Evolutionary conservation across 2,329 filamentous ascomycete species (phyloP).

Genomic region (Fusarium dimerum): DNA sequence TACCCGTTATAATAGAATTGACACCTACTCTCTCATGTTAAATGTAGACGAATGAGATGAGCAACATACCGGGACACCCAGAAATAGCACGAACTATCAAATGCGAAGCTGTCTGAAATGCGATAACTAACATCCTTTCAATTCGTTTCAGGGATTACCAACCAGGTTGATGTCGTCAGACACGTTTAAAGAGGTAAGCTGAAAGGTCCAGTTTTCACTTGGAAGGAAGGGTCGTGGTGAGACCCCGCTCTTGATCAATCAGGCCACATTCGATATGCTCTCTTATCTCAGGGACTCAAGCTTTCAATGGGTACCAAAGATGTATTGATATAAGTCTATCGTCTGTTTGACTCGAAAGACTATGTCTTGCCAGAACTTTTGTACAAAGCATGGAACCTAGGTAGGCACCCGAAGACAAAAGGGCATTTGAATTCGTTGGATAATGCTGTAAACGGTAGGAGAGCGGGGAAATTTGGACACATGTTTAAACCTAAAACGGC

Average conservation of each 20-base stretch:
- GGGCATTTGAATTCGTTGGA: background rate
- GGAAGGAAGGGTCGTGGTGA: background rate
- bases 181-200: background rate
- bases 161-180: background rate
- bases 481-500: slow-evolving; percentile 16
- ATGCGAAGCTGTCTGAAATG: no score
- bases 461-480: slow-evolving; percentile 9
- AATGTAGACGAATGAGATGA: no score
- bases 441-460: background rate
- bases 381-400: no score
- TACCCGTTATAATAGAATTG: background rate
- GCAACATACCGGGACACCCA: no score
- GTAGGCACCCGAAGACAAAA: background rate
- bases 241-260: background rate
- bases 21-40: background rate
- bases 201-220: background rate
- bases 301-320: background rate
- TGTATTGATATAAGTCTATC: no score
- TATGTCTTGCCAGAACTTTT: no score
- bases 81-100: no score
- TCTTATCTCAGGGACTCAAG: background rate
- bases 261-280: background rate
- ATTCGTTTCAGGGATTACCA: background rate
- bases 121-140: background rate
- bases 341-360: no score